Evolutionary conservation across 495 filamentous ascomycete species (phyloP).

Genomic region (Jackrogersella minutella): DNA sequence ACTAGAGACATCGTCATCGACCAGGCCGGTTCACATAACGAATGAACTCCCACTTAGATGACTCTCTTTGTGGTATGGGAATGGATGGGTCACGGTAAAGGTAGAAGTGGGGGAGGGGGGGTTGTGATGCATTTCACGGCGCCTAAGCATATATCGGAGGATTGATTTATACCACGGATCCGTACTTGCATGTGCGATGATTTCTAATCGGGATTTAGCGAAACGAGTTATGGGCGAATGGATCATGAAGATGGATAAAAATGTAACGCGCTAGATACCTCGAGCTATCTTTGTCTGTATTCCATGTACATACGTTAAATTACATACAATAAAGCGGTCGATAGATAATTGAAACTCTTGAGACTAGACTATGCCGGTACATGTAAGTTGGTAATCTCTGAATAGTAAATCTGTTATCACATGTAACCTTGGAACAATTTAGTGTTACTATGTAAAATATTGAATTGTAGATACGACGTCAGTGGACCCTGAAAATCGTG

Average conservation of each 20-base stretch:
- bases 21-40: conserved; percentile 58
- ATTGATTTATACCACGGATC: not conserved
- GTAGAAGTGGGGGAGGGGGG: conserved; percentile 1
- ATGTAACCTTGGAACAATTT: too few species aligned
- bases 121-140: conserved; percentile 24
- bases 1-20: conserved; percentile 48
- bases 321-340: not conserved
- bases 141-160: conserved; percentile 1
- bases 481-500: conserved; percentile 39
- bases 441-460: too few species aligned
- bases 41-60: conserved; percentile 39
- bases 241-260: conserved; percentile 10
- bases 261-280: too few species aligned
- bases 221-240: conserved; percentile 39
- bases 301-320: too few species aligned
- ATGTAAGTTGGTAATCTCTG: not conserved
- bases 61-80: not conserved
- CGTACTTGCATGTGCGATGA: not conserved
- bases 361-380: too few species aligned
- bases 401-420: conserved; percentile 9
- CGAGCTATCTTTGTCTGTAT: too few species aligned
- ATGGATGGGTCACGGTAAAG: not conserved
- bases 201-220: conserved; percentile 33
- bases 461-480: conserved; percentile 31
- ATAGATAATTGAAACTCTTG: conserved; percentile 22